A percentile compares a stretch with the other conserved stretches of the same genome.
Conservation (phyloP, 1,284 basidiomycete species). For the Mrakiaceae sp. region DNA sequence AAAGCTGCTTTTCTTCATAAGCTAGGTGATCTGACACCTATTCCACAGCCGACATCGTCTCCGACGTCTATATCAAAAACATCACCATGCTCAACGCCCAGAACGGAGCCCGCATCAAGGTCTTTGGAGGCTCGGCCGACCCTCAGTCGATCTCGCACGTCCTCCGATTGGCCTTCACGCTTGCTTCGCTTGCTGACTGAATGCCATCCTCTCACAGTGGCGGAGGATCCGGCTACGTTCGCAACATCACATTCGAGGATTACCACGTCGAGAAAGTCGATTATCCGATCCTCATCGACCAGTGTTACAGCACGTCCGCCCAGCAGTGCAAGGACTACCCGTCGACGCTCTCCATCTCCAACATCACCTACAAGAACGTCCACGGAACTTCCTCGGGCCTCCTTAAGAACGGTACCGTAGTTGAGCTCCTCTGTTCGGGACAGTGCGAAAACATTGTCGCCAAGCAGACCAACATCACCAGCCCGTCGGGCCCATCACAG, state of each 20-base stretch:
- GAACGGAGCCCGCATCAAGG: slow-evolving; percentile 57
- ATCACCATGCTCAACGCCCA: slow-evolving; percentile 50
- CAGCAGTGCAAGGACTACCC: slow-evolving; percentile 43
- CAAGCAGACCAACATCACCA: slow-evolving; percentile 30
- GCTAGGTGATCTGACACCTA: slow-evolving; percentile 26
- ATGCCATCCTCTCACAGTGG: slow-evolving; percentile 27
- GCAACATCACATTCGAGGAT: slow-evolving; percentile 31
- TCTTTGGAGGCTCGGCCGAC: slow-evolving; percentile 43
- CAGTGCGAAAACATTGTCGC: slow-evolving; percentile 37
- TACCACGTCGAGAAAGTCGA: slow-evolving; percentile 37
- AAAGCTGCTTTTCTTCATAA: neutral
- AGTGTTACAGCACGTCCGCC: slow-evolving; percentile 26
- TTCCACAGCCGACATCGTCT: slow-evolving; percentile 45
- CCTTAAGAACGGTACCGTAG: slow-evolving; percentile 40
- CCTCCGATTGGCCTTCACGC: neutral
- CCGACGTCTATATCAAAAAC: slow-evolving; percentile 48
- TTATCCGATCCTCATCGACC: slow-evolving; percentile 43
- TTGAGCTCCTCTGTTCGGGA: slow-evolving; percentile 45
- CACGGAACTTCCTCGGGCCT: slow-evolving; percentile 45
- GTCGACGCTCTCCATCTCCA: slow-evolving; percentile 41
- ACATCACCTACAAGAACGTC: slow-evolving; percentile 40
- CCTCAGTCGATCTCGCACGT: slow-evolving; percentile 25
- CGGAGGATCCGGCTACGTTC: slow-evolving; percentile 50
- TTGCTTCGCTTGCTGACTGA: neutral
- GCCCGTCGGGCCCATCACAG: slow-evolving; percentile 19